Evolutionary conservation across 2,329 filamentous ascomycete species (phyloP), one percentile per base, ranked within the genome.

Genomic region (Aspergillus unguis): DNA sequence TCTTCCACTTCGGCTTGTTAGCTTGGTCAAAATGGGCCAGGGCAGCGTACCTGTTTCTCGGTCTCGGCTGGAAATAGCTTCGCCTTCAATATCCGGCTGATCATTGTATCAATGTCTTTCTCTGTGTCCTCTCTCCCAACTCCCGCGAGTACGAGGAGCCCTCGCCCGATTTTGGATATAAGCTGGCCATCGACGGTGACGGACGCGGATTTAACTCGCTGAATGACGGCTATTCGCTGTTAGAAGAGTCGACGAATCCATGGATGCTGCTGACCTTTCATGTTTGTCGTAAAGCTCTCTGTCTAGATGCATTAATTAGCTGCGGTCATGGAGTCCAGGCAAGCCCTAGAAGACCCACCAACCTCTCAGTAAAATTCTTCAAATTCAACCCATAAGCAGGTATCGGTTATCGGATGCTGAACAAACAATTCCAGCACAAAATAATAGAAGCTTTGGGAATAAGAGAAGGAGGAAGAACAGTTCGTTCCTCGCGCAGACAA

Each of bases 121-220:
- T 87, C 82, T 2, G 90, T 95, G 67, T 99, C 94, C 50, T 92
- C 87, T 37, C 90, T 92, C 31, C 88, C 91, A 40, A 99, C 85
- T 27, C 92, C 94, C 25, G 92, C 92, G 68, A 99, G 87, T 31
- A 97, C 90, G 5, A 99, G 79, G 40, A 99, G 76, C 29, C 94
- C 94, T 72, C 87, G 89, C 54, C 90, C 90, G 64, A 99, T 97
- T 3, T 87, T 88, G 1, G 94, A 97, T 42, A 99, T 83, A 29
- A 96, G 76, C 68, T 95, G 81, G 66, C 90, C 87, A 68, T 99
- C 92, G 48, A 99, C 92, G 1, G 91, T 94, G 63, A 99, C 94
- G 6, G 92, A 96, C 55, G 92, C 92, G 40, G 92, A 97, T 55
- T 96, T 84, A 47, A 99, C 94, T 60, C 94, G 84, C 74, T 99